phyloP scores from a whole-genome alignment of 257 asterid species.

The Nicotiana tabacum region DNA sequence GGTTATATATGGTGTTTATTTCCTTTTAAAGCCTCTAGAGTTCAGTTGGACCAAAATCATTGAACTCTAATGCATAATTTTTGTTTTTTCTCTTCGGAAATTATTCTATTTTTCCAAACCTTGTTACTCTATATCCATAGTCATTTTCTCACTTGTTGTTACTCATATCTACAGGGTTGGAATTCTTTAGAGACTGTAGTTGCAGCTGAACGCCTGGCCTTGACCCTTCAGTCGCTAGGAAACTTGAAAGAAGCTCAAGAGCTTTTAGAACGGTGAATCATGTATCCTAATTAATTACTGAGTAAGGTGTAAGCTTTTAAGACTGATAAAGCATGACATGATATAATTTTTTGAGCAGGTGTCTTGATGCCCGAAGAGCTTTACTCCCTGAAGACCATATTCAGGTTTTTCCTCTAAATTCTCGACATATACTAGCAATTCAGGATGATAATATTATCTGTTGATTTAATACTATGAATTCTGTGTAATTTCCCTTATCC shows the following conservation, averaged over 20 bases:
- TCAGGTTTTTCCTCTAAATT: slow-evolving; percentile 49
- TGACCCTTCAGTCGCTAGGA: slow-evolving; percentile 60
- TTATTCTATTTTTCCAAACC: background rate
- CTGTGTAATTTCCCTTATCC: slow-evolving; percentile 6
- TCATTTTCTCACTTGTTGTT: slow-evolving; percentile 1
- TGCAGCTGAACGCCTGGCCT: slow-evolving; percentile 87
- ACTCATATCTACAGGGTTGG: slow-evolving; percentile 63
- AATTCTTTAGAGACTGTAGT: slow-evolving; percentile 62
- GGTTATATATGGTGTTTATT: background rate
- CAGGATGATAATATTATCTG: background rate
- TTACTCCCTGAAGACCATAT: slow-evolving; percentile 65
- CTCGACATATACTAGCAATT: background rate
- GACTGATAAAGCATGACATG: slow-evolving; percentile 19
- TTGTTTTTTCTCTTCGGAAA: background rate
- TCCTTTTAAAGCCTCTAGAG: background rate
- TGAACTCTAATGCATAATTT: background rate
- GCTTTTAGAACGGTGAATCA: slow-evolving; percentile 61
- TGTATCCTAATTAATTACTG: slow-evolving; percentile 13
- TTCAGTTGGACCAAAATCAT: background rate
- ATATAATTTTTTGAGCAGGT: slow-evolving; percentile 44
- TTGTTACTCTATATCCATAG: background rate
- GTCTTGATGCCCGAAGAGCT: slow-evolving; percentile 62
- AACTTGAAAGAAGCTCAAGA: slow-evolving; percentile 70
- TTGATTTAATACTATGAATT: background rate
- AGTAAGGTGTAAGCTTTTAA: slow-evolving; percentile 15